Conservation (phyloP, 1,284 basidiomycete species). For the Rhizoctonia solani region DNA sequence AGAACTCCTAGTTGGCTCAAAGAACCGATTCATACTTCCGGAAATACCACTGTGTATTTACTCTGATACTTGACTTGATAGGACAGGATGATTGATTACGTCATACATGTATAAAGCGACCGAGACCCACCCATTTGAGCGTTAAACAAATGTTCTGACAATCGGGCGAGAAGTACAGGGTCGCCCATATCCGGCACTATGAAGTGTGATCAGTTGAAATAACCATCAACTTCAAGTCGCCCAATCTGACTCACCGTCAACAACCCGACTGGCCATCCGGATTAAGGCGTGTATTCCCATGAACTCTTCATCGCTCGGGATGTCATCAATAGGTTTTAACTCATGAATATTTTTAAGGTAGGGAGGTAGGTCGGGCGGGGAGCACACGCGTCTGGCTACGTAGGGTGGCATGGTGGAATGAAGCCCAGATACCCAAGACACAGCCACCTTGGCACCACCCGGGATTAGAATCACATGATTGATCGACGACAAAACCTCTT, state of each 20-base stretch:
- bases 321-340: background rate
- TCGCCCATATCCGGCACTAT: background rate
- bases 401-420: background rate
- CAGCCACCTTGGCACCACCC: too few species aligned
- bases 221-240: background rate
- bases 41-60: too few species aligned
- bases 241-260: background rate
- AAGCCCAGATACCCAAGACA: too few species aligned
- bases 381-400: background rate
- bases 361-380: slow-evolving; percentile 1
- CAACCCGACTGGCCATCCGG: background rate
- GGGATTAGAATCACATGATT: too few species aligned
- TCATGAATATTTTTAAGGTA: background rate
- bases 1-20: too few species aligned
- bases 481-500: too few species aligned
- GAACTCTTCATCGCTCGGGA: slow-evolving; percentile 16
- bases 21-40: too few species aligned
- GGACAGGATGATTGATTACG: too few species aligned
- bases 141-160: slow-evolving; percentile 6
- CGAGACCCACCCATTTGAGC: slow-evolving; percentile 20
- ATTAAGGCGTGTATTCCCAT: background rate
- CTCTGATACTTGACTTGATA: too few species aligned
- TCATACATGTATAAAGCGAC: too few species aligned
- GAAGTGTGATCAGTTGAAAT: background rate
- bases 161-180: background rate